Percentiles rank a stretch among this genome's conserved stretches.
Evolutionary conservation across 2,329 filamentous ascomycete genomes (phyloP).

Genomic region (Penicillium sp.): DNA sequence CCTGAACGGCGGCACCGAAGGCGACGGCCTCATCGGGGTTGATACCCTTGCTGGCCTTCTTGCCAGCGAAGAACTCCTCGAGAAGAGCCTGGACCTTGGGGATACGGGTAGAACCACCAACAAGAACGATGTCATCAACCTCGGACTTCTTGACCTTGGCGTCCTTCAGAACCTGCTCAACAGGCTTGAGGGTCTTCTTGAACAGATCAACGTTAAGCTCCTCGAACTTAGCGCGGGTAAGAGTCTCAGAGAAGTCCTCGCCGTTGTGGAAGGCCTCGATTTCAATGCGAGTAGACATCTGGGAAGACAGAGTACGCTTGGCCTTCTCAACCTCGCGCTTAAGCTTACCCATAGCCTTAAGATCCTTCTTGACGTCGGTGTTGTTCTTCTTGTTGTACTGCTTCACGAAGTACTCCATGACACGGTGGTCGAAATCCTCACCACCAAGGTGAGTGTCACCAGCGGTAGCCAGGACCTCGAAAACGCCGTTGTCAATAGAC

Average conservation of each 20-base stretch:
- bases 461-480: conserved; percentile 90
- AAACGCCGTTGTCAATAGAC: conserved; percentile 87
- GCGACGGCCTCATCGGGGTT: conserved; percentile 99
- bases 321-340: conserved; percentile 99
- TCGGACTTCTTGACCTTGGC: conserved; percentile 96
- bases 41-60: conserved; percentile 98
- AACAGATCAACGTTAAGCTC: conserved; percentile 98
- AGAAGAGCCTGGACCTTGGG: conserved; percentile 94
- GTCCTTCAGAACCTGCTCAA: conserved; percentile 97
- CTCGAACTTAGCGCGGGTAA: conserved; percentile 98
- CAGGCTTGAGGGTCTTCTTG: conserved; percentile 98
- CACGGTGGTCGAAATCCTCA: conserved; percentile 97
- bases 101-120: conserved; percentile 98
- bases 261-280: conserved; percentile 97
- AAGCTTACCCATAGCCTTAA: conserved; percentile 98
- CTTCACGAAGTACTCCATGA: conserved; percentile 97
- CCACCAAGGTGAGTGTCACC: conserved; percentile 97
- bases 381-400: conserved; percentile 97
- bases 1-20: conserved; percentile 95
- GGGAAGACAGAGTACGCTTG: conserved; percentile 94
- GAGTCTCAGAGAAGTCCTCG: conserved; percentile 96
- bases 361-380: conserved; percentile 89
- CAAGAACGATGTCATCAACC: conserved; percentile 93
- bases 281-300: conserved; percentile 91
- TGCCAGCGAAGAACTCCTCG: conserved; percentile 91